A percentile compares a stretch with the other conserved stretches of the same genome.
Conservation (phyloP, 495 filamentous ascomycete genomes). For the Xylaria intraflava region DNA sequence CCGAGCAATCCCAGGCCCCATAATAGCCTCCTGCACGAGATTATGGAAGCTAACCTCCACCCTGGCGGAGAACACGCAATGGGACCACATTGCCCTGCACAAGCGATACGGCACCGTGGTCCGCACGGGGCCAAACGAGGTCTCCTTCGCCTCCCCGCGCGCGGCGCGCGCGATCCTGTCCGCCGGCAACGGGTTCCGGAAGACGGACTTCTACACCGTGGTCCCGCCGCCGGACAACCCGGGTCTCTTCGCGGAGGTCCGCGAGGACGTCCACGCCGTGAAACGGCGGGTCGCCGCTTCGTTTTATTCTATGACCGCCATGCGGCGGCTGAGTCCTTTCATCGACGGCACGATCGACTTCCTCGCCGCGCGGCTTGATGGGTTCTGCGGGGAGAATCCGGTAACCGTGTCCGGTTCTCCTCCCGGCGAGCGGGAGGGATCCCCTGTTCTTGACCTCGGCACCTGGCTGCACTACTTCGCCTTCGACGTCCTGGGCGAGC, state of each 20-base stretch:
- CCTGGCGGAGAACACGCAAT: conserved; percentile 33
- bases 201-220: conserved; percentile 50
- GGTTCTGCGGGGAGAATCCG: conserved; percentile 24
- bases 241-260: conserved; percentile 52
- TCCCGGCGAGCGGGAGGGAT: conserved; percentile 17
- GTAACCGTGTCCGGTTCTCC: conserved; percentile 17
- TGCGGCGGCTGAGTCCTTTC: conserved; percentile 43
- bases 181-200: conserved; percentile 49
- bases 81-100: conserved; percentile 43
- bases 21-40: conserved; percentile 40
- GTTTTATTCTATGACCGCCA: conserved; percentile 48
- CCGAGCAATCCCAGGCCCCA: conserved; percentile 43
- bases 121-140: conserved; percentile 50
- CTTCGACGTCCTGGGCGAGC: conserved; percentile 54
- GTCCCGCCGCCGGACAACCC: conserved; percentile 52
- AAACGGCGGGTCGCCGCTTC: conserved; percentile 52
- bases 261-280: conserved; percentile 47
- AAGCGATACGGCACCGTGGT: conserved; percentile 50
- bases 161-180: conserved; percentile 41
- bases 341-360: conserved; percentile 44
- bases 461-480: conserved; percentile 50
- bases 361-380: conserved; percentile 35
- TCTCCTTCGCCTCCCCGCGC: conserved; percentile 47
- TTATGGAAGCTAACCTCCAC: conserved; percentile 42
- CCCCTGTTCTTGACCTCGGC: conserved; percentile 38